Percentiles rank a stretch among this genome's conserved stretches.
Conservation (phyloP, 148 eudicot species). For the Dianthus caryophyllus region DNA sequence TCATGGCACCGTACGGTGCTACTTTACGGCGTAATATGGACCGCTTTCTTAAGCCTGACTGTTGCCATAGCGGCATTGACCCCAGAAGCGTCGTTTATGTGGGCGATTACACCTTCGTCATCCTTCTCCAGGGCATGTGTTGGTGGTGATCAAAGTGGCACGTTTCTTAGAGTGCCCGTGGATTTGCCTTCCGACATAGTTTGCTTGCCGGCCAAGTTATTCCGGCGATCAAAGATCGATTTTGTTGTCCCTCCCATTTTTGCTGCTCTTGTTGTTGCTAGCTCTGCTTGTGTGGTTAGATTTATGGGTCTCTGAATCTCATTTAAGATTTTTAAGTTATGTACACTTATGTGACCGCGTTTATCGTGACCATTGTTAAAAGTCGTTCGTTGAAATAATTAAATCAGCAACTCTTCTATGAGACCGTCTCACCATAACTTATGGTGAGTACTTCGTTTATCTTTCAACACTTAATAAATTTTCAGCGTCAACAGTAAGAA, state of each 20-base stretch:
- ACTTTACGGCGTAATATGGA: slow-evolving; percentile 59
- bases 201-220: slow-evolving; percentile 51
- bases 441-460: too few relatives aligned
- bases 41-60: slow-evolving; percentile 43
- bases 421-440: too few relatives aligned
- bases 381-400: too few relatives aligned
- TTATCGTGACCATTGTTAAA: too few relatives aligned
- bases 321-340: background rate
- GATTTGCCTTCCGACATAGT: slow-evolving; percentile 55
- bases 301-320: slow-evolving; percentile 47
- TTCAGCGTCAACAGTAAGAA: too few relatives aligned
- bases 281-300: slow-evolving; percentile 56
- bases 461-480: too few relatives aligned
- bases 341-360: too few relatives aligned
- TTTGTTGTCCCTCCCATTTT: slow-evolving; percentile 63
- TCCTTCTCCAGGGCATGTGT: slow-evolving; percentile 39
- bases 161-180: slow-evolving; percentile 50
- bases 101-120: slow-evolving; percentile 45
- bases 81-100: slow-evolving; percentile 57
- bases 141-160: slow-evolving; percentile 2
- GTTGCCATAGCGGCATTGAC: slow-evolving; percentile 59
- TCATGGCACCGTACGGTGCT: slow-evolving; percentile 42
- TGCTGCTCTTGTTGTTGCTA: slow-evolving; percentile 62
- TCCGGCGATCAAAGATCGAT: slow-evolving; percentile 51
- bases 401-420: too few relatives aligned